Percentiles rank a stretch among this genome's conserved stretches.
phyloP scores from a whole-genome alignment of 805 yeast genomes.

The Wickerhamiella galacta region DNA sequence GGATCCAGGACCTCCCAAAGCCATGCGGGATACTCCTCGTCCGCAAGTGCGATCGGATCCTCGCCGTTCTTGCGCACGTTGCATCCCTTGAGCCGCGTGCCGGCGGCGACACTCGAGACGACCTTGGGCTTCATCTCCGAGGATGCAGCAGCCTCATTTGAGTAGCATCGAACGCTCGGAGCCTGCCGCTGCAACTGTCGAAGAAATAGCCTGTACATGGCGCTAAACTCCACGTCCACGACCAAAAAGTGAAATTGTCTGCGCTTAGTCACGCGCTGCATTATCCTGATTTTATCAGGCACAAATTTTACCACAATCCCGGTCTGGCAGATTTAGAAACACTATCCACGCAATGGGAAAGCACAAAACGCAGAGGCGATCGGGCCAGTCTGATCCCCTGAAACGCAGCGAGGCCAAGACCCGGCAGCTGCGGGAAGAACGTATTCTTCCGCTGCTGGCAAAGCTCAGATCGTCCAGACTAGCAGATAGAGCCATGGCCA shows the following conservation, averaged over 20 bases:
- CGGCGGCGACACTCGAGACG: conserved; percentile 28
- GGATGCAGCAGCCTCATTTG: no score
- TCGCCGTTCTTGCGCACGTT: conserved; percentile 65
- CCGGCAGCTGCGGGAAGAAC: conserved; percentile 33
- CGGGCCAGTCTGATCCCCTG: neutral
- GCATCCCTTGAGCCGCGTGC: conserved; percentile 49
- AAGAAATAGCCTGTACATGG: no score
- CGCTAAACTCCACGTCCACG: no score
- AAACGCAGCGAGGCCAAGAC: neutral
- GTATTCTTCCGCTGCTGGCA: conserved; percentile 49
- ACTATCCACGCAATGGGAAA: neutral
- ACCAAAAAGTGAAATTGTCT: no score
- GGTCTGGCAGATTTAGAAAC: no score
- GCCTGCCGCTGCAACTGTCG: no score
- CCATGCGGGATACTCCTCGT: conserved; percentile 87
- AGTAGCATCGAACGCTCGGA: no score
- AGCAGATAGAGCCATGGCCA: conserved; percentile 63
- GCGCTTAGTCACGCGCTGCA: no score
- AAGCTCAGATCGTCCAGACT: conserved; percentile 46
- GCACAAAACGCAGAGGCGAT: neutral
- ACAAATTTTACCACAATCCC: no score
- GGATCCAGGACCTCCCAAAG: conserved; percentile 71
- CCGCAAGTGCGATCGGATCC: conserved; percentile 78
- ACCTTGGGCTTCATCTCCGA: no score
- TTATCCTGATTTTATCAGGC: no score